Evolutionary conservation across 1,284 basidiomycete species (phyloP), one percentile per base, ranked within the genome.

Genomic region (Trametes pubescens): DNA sequence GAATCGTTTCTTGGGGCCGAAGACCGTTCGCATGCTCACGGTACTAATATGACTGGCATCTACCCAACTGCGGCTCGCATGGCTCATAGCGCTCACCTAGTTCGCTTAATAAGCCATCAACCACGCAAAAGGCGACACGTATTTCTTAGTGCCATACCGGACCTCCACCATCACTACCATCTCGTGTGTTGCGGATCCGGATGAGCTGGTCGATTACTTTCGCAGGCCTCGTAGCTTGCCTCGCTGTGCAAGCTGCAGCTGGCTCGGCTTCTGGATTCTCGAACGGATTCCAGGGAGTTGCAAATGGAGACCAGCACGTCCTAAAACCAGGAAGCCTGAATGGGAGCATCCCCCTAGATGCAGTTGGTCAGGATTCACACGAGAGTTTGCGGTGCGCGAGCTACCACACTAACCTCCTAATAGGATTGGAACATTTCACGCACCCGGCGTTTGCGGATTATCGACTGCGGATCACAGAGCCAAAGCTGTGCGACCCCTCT

Each of bases 401-500:
- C 40, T 7, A 4, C 14, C 18, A 14, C 16, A 16, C 35, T 40
- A 21, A 21, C 44, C 1, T 35, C 14, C 16, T 34, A 16, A 13
- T 65, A 93, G 91, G 93, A 74, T 9, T 32, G 32, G 90, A 94
- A 74, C 83, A 90, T 49, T 83, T 96, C 35, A 86, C 86, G 4
- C 90, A 93, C 73, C 82, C 89, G n/a, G 79, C 81, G 8, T 93
- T 95, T 76, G 79, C 82, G 16, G 75, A 86, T 26, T 88, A 96
- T 76, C 83, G 86, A 62, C 81, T 96, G 16, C 83, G 94, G 68
- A 77, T 95, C 18, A 90, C 87, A 0, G 44, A 88, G 69, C 92
- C 93, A 13, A 81, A 85, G 35, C 77, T 97, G 26, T 98, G 95
- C 71, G 95, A 97, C 71, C 79, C 91, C 0, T 81, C 84, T 49